Base-by-base conservation (phyloP, 805 yeast species). In the Torulaspora maleeae region DNA sequence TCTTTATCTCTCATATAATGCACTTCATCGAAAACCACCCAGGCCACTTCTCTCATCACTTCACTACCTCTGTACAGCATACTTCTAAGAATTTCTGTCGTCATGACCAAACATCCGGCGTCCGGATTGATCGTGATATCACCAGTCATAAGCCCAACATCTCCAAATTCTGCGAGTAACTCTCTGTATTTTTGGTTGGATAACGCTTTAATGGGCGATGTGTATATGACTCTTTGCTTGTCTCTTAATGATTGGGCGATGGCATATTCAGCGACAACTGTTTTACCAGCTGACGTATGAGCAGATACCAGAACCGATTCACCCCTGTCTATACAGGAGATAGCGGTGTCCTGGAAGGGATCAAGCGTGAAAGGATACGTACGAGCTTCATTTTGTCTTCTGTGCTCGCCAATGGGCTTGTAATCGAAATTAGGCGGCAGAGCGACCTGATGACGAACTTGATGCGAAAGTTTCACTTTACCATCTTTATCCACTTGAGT, bases 101-200 rank as follows among this genome's bases (percentile, higher is more conserved):
- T 93, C 99, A 93, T 93, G 41, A 93, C 97, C 53, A 93, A 73
- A 73, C 99, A 93, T 36, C 95, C 91, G 3, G 99, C 99, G 58
- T 91, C 97, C 3, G 98, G 98, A 59, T 93, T 93, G 54, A 93
- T 93, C 20, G 97, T 91, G 36, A 93, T 96, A 75, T 93, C 99
- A 66, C 99, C 99, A 10, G 99, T 93, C 95, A 93, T 93, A 49
- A 93, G 76, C 41, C 99, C 99, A 25, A 93, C 98, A 64, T 93
- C 98, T 17, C 93, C 91, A 72, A 93, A 87, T 59, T 90, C 95
- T 2, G 95, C 95, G 46, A 83, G 73, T 54, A 93, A 73, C 65
- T 90, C 98, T 70, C 98, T 78, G 61, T 86, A 90, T 61, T 90
- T 90, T 68, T 90, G 98, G 65, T 90, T 90, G 57, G 95, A 86